These are phyloP conservation scores for Colletotrichum theobromicola DNA, from an alignment of 2,329 filamentous ascomycete species.

Conservation along the genomic window DNA sequence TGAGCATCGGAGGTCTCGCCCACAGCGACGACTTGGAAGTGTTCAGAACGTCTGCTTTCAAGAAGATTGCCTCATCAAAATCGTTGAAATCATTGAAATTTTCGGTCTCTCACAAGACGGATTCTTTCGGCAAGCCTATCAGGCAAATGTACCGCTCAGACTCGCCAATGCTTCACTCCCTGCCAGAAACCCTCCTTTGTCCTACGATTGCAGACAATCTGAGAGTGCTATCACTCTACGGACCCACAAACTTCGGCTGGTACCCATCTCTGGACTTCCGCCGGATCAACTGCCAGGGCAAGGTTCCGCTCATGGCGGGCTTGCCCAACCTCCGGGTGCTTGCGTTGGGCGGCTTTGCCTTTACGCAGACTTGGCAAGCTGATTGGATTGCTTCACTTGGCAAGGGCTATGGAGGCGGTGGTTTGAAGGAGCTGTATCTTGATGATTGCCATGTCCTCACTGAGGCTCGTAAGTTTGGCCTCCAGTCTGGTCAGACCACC, in stretches of 20 bases:
- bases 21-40: neutral
- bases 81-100: rapidly evolving
- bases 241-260: rapidly evolving
- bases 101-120: rapidly evolving
- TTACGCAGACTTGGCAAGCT: neutral
- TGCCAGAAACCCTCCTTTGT: neutral
- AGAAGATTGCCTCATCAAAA: neutral
- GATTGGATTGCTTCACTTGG: neutral
- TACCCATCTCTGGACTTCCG: rapidly evolving
- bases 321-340: neutral
- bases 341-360: rapidly evolving
- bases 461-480: neutral
- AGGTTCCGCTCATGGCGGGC: rapidly evolving
- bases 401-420: neutral
- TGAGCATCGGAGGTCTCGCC: neutral
- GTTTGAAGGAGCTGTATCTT: rapidly evolving
- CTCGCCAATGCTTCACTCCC: neutral
- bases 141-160: rapidly evolving
- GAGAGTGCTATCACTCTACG: neutral
- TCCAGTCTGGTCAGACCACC: rapidly evolving
- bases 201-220: neutral
- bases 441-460: rapidly evolving
- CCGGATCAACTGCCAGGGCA: rapidly evolving
- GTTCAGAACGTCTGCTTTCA: rapidly evolving
- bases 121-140: rapidly evolving